A percentile compares a stretch with the other conserved stretches of the same genome.
Conservation (phyloP, 2,329 filamentous ascomycete species). For the Monilinia fructigena region DNA sequence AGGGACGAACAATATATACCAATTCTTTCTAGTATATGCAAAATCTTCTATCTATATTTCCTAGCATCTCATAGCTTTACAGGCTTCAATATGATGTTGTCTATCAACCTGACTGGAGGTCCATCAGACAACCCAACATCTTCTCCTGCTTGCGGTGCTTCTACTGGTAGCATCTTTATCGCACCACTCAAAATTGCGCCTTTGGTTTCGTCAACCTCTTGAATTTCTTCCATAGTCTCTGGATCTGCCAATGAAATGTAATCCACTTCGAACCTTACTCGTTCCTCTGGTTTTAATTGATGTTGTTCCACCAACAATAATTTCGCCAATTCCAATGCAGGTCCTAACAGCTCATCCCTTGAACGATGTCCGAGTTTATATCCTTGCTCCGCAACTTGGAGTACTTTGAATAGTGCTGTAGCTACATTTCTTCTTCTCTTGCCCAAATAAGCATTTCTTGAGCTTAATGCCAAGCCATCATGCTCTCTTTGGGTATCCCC, state of each 20-base stretch:
- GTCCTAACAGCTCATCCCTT: constrained; percentile 67
- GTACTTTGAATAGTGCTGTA: constrained; percentile 66
- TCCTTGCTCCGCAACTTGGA: constrained; percentile 67
- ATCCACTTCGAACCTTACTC: constrained; percentile 78
- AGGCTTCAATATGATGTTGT: constrained; percentile 77
- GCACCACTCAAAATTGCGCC: constrained; percentile 89
- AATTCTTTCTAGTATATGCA: not conserved
- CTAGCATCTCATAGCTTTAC: constrained; percentile 27
- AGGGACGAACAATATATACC: not conserved
- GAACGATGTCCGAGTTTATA: constrained; percentile 55
- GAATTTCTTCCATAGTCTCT: constrained; percentile 75
- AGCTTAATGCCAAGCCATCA: constrained; percentile 88
- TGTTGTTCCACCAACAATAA: constrained; percentile 60
- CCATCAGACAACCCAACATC: constrained; percentile 71
- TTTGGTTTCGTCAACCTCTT: constrained; percentile 62
- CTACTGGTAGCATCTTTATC: constrained; percentile 82
- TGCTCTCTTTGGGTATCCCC: constrained; percentile 71
- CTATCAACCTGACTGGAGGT: constrained; percentile 82
- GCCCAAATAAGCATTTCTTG: constrained; percentile 90
- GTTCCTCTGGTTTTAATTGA: constrained; percentile 54
- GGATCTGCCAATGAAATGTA: constrained; percentile 91
- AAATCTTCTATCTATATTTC: not conserved
- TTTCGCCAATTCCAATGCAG: constrained; percentile 62
- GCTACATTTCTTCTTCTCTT: constrained; percentile 68
- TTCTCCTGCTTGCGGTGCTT: constrained; percentile 67